A percentile compares a stretch with the other conserved stretches of the same genome.
These are phyloP conservation scores for Pseudogymnoascus sp. DNA, from an alignment of 2,329 filamentous ascomycete genomes.

Conservation along the genomic window DNA sequence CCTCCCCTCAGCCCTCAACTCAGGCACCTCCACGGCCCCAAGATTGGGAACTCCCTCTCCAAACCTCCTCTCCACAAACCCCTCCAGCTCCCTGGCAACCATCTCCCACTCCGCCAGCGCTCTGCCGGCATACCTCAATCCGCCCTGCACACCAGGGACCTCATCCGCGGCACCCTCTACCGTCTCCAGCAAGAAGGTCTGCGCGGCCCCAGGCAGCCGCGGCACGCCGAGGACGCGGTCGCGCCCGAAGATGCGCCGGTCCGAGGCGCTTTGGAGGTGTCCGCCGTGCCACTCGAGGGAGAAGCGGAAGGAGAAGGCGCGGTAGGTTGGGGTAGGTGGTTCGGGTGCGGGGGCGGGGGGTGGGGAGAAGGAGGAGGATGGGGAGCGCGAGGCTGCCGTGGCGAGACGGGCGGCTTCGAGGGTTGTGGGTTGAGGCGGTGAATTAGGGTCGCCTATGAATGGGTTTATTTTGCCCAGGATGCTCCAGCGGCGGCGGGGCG, in stretches of 20 bases:
- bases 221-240: slow-evolving; percentile 60
- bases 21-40: slow-evolving; percentile 61
- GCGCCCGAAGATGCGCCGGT: slow-evolving; percentile 37
- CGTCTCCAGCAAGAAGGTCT: slow-evolving; percentile 47
- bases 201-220: slow-evolving; percentile 61
- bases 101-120: slow-evolving; percentile 72
- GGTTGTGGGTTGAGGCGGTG: slow-evolving; percentile 23
- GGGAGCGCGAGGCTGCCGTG: slow-evolving; percentile 37
- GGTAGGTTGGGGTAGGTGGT: slow-evolving; percentile 35
- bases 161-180: slow-evolving; percentile 22
- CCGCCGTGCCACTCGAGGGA: slow-evolving; percentile 50
- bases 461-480: slow-evolving; percentile 56
- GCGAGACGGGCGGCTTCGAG: slow-evolving; percentile 44
- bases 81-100: slow-evolving; percentile 70
- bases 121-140: slow-evolving; percentile 57
- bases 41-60: slow-evolving; percentile 63
- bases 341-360: slow-evolving; percentile 45
- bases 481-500: slow-evolving; percentile 39
- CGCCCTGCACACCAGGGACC: slow-evolving; percentile 19
- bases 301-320: slow-evolving; percentile 63
- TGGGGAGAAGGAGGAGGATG: slow-evolving; percentile 35
- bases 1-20: slow-evolving; percentile 56
- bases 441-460: slow-evolving; percentile 26
- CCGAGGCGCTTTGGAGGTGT: background rate
- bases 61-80: slow-evolving; percentile 67